phyloP scores from a whole-genome alignment of 2,329 filamentous ascomycete species.

The Hymenoscyphus repandus region DNA sequence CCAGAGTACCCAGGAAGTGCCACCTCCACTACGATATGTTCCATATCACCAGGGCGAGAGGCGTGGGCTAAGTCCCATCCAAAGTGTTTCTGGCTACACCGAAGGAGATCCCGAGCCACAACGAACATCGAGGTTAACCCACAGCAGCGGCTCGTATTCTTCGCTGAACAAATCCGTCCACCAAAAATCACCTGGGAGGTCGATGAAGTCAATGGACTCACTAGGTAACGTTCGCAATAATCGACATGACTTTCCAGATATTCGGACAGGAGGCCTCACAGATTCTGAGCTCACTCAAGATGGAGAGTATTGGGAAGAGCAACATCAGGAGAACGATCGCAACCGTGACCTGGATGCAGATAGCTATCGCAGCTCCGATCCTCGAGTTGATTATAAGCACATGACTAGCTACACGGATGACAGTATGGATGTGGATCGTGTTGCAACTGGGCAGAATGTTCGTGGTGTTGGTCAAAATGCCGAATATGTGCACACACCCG shows the following conservation, averaged over 20 bases:
- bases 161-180: constrained; percentile 55
- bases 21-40: constrained; percentile 59
- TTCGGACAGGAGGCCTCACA: constrained; percentile 30
- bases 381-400: constrained; percentile 50
- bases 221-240: constrained; percentile 25
- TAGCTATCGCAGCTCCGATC: constrained; percentile 53
- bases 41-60: constrained; percentile 59
- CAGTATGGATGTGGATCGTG: constrained; percentile 51
- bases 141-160: constrained; percentile 51
- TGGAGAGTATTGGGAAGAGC: constrained; percentile 32
- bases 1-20: constrained; percentile 49
- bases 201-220: constrained; percentile 40
- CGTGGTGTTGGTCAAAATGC: constrained; percentile 68
- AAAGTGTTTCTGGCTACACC: constrained; percentile 84
- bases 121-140: constrained; percentile 51
- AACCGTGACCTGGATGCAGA: constrained; percentile 49
- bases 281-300: constrained; percentile 43
- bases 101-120: constrained; percentile 59
- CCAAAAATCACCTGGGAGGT: constrained; percentile 48
- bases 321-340: constrained; percentile 31
- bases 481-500: constrained; percentile 65
- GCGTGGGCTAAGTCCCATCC: constrained; percentile 79
- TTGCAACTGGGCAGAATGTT: constrained; percentile 64
- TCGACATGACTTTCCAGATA: constrained; percentile 30
- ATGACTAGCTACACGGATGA: constrained; percentile 51